These are phyloP conservation scores for Platismatia glauca DNA, from an alignment of 495 filamentous ascomycete species.

Conservation along the genomic window DNA sequence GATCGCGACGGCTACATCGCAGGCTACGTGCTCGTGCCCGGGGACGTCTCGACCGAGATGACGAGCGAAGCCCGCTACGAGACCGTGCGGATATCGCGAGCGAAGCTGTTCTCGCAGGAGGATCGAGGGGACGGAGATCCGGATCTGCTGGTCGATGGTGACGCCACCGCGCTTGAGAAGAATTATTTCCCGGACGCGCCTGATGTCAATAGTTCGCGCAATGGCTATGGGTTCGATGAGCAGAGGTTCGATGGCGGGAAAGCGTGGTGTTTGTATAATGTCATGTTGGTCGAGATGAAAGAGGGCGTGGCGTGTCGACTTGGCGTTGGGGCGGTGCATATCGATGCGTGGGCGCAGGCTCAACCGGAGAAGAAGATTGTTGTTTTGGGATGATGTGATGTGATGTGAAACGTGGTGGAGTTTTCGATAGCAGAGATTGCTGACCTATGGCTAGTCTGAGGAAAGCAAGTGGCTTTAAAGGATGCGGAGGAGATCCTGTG, in stretches of 20 bases:
- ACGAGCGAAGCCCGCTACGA: constrained; percentile 7
- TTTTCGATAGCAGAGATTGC: too few species aligned
- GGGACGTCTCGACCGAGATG: constrained; percentile 9
- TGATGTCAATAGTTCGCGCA: background rate
- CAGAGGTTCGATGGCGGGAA: constrained; percentile 12
- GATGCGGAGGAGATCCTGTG: too few species aligned
- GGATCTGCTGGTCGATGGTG: constrained; percentile 15
- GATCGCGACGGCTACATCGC: constrained; percentile 9
- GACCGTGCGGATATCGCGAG: constrained; percentile 13
- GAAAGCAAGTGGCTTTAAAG: too few species aligned
- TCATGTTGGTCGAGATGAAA: constrained; percentile 40
- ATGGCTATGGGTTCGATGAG: constrained; percentile 10
- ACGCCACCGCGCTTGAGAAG: constrained; percentile 14
- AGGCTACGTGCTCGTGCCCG: constrained; percentile 19
- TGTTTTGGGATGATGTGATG: constrained; percentile 7
- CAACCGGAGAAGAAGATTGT: constrained; percentile 9
- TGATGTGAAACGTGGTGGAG: too few species aligned
- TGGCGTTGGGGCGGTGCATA: constrained; percentile 32
- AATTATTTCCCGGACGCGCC: constrained; percentile 10
- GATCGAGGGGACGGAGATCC: constrained; percentile 19
- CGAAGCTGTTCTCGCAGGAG: constrained; percentile 4
- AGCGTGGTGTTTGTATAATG: constrained; percentile 21
- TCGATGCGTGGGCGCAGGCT: constrained; percentile 23
- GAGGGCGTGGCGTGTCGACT: constrained; percentile 70
- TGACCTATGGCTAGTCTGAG: too few species aligned